Base-by-base conservation (phyloP, 1,284 basidiomycete species). In the Fomitopsis schrenkii region DNA sequence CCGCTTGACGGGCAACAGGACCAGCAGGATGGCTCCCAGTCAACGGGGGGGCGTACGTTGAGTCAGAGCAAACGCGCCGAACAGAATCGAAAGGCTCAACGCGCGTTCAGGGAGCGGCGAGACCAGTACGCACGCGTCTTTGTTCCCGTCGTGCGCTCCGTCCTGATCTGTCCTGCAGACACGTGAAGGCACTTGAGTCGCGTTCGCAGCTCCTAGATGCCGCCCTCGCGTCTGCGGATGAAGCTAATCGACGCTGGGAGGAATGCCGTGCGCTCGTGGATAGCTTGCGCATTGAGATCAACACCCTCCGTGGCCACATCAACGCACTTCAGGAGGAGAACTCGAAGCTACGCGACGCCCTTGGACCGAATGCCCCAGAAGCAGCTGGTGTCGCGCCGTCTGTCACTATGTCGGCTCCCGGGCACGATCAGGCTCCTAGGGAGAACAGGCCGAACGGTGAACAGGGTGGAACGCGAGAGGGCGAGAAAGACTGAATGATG, bases 71-170 rank as follows among this genome's bases (percentile, higher is more conserved):
- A 93, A 71, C 83, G 91, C 12, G 92, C 92, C 41, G 92, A 94
- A 68, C 91, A 94, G 77, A 94, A 94, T 73, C 79, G 91, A 67
- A 93, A 92, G 70, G 91, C 91, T 0, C 91, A 94, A 75, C 80
- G 92, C 35, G 92, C 92, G 2, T 94, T 94, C 72, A 77, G 91
- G 64, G 91, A 94, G 72, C 84, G 91, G 41, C 79, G 91, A 69
- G 91, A 94, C 76, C 87, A 90, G 91, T 93, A 60, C 75, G 89
- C 81, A n/a, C 64, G 10, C 45, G 45, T 45, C 38, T 33, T 59
- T 55, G n/a, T 33, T 50, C 38, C 66, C 58, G 44, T 63, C 8
- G 41, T 57, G 52, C 30, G 46, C n/a, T 33, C 30, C 55, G 41
- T 59, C 44, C 46, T 55, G 60, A 45, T 53, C 44, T 26, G 35